phyloP scores from a whole-genome alignment of 2,329 filamentous ascomycete species.

The Leptographium procerum region DNA sequence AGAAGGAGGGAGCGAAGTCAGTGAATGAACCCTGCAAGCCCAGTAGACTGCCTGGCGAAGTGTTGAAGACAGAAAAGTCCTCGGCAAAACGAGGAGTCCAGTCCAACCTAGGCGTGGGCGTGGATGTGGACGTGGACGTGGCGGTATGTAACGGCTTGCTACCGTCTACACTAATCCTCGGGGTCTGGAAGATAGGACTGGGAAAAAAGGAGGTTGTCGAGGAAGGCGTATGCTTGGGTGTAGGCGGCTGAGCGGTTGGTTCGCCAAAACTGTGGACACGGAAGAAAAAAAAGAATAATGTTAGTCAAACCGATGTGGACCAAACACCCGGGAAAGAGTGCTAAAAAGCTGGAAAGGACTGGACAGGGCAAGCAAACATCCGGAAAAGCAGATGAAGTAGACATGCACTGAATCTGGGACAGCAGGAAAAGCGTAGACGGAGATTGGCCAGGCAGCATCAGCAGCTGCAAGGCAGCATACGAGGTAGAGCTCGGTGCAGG shows the following conservation, averaged over 20 bases:
- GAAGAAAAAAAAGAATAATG: conserved; percentile 6
- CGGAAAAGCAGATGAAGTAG: neutral
- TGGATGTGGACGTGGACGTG: conserved; percentile 7
- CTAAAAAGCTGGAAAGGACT: neutral
- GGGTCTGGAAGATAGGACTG: conserved; percentile 46
- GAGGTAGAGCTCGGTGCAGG: neutral
- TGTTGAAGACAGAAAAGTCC: conserved; percentile 54
- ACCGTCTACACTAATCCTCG: conserved; percentile 34
- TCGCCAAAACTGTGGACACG: conserved; percentile 45
- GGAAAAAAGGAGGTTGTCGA: conserved; percentile 35
- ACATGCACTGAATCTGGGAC: no score
- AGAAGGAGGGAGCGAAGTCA: conserved; percentile 28
- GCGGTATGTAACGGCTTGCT: conserved; percentile 26
- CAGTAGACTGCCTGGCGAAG: conserved; percentile 48
- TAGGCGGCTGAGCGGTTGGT: conserved; percentile 49
- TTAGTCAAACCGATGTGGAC: conserved; percentile 10
- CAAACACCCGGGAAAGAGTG: conserved; percentile 1
- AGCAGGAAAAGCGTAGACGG: neutral
- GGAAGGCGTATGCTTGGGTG: conserved; percentile 46
- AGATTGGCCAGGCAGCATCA: neutral
- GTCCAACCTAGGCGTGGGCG: conserved; percentile 16
- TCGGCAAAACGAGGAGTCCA: conserved; percentile 54
- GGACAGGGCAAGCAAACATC: neutral
- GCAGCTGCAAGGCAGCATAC: neutral
- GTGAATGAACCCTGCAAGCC: conserved; percentile 32